These are phyloP conservation scores for Populus nigra DNA, from an alignment of 345 rosid genomes.

Conservation along the genomic window DNA sequence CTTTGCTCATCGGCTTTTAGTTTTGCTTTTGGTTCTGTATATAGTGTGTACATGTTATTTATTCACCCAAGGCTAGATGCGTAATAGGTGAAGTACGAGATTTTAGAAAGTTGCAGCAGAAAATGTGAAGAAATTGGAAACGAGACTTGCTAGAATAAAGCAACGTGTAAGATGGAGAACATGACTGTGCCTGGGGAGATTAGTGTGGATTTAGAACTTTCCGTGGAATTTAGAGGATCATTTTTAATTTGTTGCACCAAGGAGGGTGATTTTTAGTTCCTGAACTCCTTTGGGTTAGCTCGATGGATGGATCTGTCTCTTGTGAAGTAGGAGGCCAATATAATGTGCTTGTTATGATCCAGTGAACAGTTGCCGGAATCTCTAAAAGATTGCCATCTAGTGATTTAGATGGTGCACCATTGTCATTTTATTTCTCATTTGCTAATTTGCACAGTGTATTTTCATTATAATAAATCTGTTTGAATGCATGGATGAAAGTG, in stretches of 20 bases:
- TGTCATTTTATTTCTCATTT: not conserved
- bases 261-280: not conserved
- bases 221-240: not conserved
- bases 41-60: not conserved
- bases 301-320: not conserved
- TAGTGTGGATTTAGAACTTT: not conserved
- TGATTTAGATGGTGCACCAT: not conserved
- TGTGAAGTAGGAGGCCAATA: not conserved
- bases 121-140: not conserved
- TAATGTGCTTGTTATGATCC: not conserved
- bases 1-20: not conserved
- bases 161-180: not conserved
- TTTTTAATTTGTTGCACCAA: not conserved
- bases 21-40: not conserved
- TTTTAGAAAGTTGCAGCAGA: not conserved
- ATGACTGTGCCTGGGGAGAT: not conserved
- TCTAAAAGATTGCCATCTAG: not conserved
- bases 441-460: not conserved
- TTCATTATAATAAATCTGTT: not conserved
- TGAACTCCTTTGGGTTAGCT: not conserved
- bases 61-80: not conserved
- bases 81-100: not conserved
- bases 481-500: not conserved
- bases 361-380: not conserved
- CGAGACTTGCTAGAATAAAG: not conserved